phyloP scores from a whole-genome alignment of 208 protist species.

The Acanthamoeba sp. region DNA sequence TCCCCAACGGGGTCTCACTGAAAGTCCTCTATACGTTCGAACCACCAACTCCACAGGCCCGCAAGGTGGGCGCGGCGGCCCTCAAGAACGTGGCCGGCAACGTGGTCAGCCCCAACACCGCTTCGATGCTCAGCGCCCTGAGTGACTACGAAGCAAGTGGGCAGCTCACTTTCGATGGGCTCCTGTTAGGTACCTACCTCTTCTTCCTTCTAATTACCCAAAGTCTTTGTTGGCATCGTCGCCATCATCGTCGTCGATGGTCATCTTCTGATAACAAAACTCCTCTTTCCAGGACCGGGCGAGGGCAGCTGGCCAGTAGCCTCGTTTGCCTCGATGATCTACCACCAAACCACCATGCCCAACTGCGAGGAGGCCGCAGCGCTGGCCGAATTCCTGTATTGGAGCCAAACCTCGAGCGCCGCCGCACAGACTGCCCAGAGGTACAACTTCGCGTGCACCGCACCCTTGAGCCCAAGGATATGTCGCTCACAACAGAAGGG shows the following conservation, averaged over 20 bases:
- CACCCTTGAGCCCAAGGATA: no score
- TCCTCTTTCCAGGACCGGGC: neutral
- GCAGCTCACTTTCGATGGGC: neutral
- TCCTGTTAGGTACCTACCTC: neutral
- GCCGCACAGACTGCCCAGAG: neutral
- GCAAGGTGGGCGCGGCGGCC: neutral
- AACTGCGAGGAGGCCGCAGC: neutral
- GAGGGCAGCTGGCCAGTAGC: neutral
- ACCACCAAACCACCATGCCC: neutral
- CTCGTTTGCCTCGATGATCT: neutral
- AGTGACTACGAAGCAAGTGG: neutral
- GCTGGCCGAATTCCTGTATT: conserved; percentile 7
- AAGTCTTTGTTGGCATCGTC: neutral
- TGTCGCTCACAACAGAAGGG: no score
- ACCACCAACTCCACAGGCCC: neutral
- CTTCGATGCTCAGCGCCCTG: neutral
- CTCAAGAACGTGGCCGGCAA: neutral
- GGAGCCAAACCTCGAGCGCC: neutral
- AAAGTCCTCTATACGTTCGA: neutral
- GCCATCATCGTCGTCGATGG: neutral
- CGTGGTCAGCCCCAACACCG: neutral
- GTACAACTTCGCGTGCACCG: neutral
- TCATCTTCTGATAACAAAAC: neutral
- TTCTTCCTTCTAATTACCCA: neutral
- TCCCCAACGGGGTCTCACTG: neutral